Conservation (phyloP, 2,329 filamentous ascomycete species). For the Trichoderma aggressivum region DNA sequence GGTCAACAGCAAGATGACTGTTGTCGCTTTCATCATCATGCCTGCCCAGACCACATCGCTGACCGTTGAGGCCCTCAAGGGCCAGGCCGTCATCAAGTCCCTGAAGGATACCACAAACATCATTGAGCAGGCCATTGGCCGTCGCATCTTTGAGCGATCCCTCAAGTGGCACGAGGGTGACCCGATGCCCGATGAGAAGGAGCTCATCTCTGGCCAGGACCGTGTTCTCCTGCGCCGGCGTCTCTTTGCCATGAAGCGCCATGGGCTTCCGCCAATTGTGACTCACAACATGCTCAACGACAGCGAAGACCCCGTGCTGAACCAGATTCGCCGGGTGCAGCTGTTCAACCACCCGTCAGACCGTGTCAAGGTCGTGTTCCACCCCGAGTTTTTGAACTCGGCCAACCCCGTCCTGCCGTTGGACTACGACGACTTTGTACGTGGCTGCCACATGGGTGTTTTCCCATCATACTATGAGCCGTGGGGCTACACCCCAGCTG, state of each 20-base stretch:
- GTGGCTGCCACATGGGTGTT: conserved; percentile 90
- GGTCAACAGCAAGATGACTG: conserved; percentile 81
- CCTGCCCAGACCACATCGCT: conserved; percentile 93
- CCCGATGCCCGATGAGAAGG: conserved; percentile 91
- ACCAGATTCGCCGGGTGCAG: conserved; percentile 92
- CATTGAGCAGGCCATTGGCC: conserved; percentile 88
- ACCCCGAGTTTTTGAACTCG: conserved; percentile 95
- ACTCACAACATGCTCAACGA: conserved; percentile 99
- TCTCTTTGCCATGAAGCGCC: conserved; percentile 94
- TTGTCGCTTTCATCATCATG: conserved; percentile 98
- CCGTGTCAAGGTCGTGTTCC: conserved; percentile 96
- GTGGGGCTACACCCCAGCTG: conserved; percentile 97
- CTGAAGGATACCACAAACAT: conserved; percentile 88
- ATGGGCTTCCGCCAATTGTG: conserved; percentile 86
- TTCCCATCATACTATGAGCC: conserved; percentile 99
- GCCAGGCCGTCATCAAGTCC: conserved; percentile 96
- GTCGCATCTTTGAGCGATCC: conserved; percentile 90
- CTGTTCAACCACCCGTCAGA: conserved; percentile 95
- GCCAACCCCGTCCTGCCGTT: conserved; percentile 91
- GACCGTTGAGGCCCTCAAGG: conserved; percentile 92
- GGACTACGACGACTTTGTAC: conserved; percentile 98
- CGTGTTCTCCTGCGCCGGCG: conserved; percentile 87
- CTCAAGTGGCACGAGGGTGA: conserved; percentile 95
- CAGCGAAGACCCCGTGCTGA: conserved; percentile 85
- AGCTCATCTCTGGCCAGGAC: conserved; percentile 87